phyloP scores from a whole-genome alignment of 148 eudicot genomes.

The Rhododendron griersonianum region DNA sequence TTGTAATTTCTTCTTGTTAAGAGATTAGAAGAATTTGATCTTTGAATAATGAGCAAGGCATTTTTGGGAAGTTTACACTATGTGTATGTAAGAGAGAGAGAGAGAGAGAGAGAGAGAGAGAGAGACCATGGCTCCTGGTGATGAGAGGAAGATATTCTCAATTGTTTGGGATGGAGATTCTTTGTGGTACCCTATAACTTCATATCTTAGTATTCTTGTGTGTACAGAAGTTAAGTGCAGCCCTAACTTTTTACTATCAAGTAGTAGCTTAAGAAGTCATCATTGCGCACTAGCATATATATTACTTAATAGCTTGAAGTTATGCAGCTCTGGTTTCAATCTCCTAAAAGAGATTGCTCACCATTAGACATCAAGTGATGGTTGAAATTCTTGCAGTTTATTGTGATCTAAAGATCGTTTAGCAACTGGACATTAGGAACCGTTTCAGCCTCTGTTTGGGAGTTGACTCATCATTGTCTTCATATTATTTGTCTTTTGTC shows the following conservation, averaged over 20 bases:
- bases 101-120: background rate
- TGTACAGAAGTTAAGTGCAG: background rate
- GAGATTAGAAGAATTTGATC: background rate
- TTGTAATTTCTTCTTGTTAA: background rate
- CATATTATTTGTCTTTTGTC: background rate
- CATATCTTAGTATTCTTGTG: background rate
- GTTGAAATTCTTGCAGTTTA: background rate
- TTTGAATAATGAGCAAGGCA: no score
- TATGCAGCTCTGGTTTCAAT: background rate
- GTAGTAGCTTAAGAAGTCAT: no score
- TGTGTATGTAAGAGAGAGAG: background rate
- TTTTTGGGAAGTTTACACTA: background rate
- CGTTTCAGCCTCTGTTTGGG: background rate
- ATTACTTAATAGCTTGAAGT: background rate
- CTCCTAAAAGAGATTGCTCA: background rate
- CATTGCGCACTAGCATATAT: background rate
- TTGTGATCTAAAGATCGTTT: background rate
- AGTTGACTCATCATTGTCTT: background rate
- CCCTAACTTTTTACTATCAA: background rate
- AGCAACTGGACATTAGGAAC: background rate
- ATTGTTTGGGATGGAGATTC: background rate
- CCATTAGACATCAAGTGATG: background rate
- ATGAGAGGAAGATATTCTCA: background rate
- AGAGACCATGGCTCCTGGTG: background rate
- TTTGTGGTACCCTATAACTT: background rate